phyloP scores from a whole-genome alignment of 78 protist genomes.

The Emiliania huxleyi region DNA sequence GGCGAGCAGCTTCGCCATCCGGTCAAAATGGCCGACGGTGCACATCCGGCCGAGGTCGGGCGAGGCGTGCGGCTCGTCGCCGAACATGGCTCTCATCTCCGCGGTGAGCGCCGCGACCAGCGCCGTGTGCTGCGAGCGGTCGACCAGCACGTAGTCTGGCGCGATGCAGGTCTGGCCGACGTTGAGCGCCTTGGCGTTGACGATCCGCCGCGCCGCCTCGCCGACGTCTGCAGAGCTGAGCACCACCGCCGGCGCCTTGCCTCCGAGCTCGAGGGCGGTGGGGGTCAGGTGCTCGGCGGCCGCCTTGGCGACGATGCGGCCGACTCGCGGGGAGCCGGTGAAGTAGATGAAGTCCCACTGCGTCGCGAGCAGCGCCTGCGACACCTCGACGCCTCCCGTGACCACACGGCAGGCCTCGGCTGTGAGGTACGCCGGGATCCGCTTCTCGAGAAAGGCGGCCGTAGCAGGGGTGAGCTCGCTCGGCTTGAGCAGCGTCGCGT shows the following conservation, averaged over 20 bases:
- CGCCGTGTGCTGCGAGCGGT: background rate
- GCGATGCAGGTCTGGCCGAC: slow-evolving; percentile 89
- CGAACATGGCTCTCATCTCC: background rate
- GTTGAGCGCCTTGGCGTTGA: slow-evolving; percentile 65
- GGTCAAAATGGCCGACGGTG: too few species aligned
- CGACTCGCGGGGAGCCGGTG: slow-evolving; percentile 82
- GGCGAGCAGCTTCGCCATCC: too few species aligned
- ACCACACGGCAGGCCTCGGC: slow-evolving; percentile 10
- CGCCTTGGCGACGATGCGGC: slow-evolving; percentile 58
- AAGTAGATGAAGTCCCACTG: slow-evolving; percentile 79
- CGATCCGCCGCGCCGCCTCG: slow-evolving; percentile 60
- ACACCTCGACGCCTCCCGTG: slow-evolving; percentile 49
- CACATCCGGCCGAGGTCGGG: slow-evolving; percentile 46
- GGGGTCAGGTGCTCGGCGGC: slow-evolving; percentile 85
- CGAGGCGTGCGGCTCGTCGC: background rate
- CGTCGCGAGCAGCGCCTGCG: slow-evolving; percentile 57
- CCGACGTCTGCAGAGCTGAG: slow-evolving; percentile 38
- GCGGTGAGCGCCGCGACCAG: slow-evolving; percentile 25
- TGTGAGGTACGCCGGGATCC: slow-evolving; percentile 59
- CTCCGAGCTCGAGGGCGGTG: slow-evolving; percentile 91
- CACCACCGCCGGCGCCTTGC: slow-evolving; percentile 79
- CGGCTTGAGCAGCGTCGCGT: slow-evolving; percentile 79
- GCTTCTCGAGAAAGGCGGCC: slow-evolving; percentile 38
- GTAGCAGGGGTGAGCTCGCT: slow-evolving; percentile 46
- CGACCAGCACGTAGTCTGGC: slow-evolving; percentile 73